These are phyloP conservation scores for Kodamaea ohmeri DNA, from an alignment of 1,139 yeast genomes.

Conservation along the genomic window DNA sequence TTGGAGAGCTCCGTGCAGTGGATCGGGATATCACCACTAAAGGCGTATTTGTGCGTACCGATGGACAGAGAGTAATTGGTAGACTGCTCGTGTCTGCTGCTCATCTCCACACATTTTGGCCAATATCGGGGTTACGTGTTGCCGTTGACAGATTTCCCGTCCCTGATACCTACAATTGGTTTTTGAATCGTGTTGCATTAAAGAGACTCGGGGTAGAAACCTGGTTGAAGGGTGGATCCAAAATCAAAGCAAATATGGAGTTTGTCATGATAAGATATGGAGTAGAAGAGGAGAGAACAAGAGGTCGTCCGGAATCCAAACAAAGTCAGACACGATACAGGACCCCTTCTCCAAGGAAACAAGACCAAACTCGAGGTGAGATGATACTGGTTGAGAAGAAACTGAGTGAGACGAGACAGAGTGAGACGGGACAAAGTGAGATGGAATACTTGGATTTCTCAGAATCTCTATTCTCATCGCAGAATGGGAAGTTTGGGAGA, in stretches of 20 bases:
- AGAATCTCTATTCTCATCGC: too few relatives aligned
- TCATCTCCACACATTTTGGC: background rate
- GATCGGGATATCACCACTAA: background rate
- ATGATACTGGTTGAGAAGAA: too few relatives aligned
- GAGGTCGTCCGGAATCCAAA: background rate
- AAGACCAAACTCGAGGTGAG: too few relatives aligned
- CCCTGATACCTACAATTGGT: constrained; percentile 13
- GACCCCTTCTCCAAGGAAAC: constrained; percentile 1
- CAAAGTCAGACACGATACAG: background rate
- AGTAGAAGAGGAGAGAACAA: background rate
- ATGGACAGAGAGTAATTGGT: constrained; percentile 8
- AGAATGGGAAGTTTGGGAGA: too few relatives aligned
- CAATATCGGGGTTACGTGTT: background rate
- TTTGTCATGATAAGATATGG: constrained; percentile 15
- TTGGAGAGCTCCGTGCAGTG: constrained; percentile 17
- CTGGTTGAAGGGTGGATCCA: constrained; percentile 8
- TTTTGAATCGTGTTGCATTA: constrained; percentile 14
- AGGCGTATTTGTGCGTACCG: constrained; percentile 4
- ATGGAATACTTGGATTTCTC: too few relatives aligned
- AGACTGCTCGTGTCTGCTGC: constrained; percentile 7
- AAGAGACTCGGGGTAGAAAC: constrained; percentile 10
- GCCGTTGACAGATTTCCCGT: constrained; percentile 7
- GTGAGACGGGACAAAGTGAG: too few relatives aligned
- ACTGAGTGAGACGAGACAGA: too few relatives aligned
- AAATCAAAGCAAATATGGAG: constrained; percentile 12